Evolutionary conservation across 2,329 filamentous ascomycete species (phyloP).

Genomic region (Neofusicoccum umdonicola): DNA sequence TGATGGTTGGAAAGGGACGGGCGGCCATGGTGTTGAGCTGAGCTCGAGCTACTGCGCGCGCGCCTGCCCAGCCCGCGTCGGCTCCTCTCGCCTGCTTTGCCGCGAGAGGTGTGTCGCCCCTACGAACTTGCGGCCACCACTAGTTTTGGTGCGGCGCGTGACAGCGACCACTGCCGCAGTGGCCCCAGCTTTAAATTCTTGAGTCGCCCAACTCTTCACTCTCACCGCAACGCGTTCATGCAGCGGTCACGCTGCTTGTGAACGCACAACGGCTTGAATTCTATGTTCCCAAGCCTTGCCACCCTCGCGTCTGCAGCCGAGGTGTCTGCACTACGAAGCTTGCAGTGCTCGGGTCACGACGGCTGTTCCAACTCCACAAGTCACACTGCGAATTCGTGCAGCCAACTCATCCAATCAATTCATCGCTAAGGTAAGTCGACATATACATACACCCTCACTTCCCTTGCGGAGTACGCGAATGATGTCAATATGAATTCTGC

Average conservation of each 20-base stretch:
- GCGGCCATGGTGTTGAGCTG: conserved; percentile 15
- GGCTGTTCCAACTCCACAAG: too few species aligned
- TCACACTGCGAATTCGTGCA: too few species aligned
- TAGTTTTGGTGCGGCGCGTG: background rate
- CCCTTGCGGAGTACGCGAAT: conserved; percentile 20
- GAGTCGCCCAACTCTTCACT: background rate
- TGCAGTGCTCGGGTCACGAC: too few species aligned
- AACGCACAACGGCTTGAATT: background rate
- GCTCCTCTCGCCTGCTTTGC: background rate
- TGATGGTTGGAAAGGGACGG: conserved; percentile 12
- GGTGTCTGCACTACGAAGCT: too few species aligned
- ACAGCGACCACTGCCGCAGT: conserved; percentile 7
- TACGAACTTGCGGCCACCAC: background rate
- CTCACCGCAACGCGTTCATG: background rate
- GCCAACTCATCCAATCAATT: background rate
- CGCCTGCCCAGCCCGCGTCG: background rate
- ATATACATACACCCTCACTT: background rate
- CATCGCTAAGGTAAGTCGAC: background rate
- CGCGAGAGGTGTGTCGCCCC: background rate
- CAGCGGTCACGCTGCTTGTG: background rate
- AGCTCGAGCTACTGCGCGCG: conserved; percentile 5
- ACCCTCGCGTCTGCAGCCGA: too few species aligned
- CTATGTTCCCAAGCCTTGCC: too few species aligned
- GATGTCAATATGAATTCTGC: conserved; percentile 52
- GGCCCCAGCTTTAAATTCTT: conserved; percentile 2